These are phyloP conservation scores for Candida sanyiensis DNA, from an alignment of 805 yeast species.

Conservation along the genomic window DNA sequence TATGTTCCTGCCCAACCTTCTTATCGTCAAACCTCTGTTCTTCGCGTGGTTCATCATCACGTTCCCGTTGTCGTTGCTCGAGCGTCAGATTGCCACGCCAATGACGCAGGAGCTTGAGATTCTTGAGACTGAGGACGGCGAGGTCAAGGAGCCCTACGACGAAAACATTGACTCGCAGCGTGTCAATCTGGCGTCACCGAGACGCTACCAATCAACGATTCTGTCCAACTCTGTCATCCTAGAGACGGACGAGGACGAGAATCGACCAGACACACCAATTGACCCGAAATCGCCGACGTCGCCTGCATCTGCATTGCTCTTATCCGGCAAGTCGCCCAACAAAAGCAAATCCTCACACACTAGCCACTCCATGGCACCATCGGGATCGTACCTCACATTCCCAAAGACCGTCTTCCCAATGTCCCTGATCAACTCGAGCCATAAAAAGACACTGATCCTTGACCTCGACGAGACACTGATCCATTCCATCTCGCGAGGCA, in stretches of 20 bases:
- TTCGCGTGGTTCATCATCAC: conserved; percentile 46
- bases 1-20: conserved; percentile 43
- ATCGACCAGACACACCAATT: conserved; percentile 5
- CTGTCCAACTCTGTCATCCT: conserved; percentile 13
- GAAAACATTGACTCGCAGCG: not conserved
- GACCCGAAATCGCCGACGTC: conserved; percentile 24
- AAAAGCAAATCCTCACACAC: not conserved
- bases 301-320: conserved; percentile 16
- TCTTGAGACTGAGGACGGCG: conserved; percentile 1
- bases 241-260: conserved; percentile 22
- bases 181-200: not conserved
- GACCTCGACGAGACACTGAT: conserved; percentile 94
- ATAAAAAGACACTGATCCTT: conserved; percentile 66
- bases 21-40: conserved; percentile 47
- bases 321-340: too few relatives aligned
- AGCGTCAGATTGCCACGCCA: conserved; percentile 10
- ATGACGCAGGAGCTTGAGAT: not conserved
- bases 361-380: not conserved
- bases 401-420: conserved; percentile 40
- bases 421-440: conserved; percentile 33
- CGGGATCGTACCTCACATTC: conserved; percentile 18
- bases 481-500: conserved; percentile 74
- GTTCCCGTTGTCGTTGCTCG: conserved; percentile 48
- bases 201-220: conserved; percentile 1
- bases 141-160: conserved; percentile 8